These are phyloP conservation scores for Eleusine indica DNA, from an alignment of 176 grass and related monocot genomes.

Conservation along the genomic window DNA sequence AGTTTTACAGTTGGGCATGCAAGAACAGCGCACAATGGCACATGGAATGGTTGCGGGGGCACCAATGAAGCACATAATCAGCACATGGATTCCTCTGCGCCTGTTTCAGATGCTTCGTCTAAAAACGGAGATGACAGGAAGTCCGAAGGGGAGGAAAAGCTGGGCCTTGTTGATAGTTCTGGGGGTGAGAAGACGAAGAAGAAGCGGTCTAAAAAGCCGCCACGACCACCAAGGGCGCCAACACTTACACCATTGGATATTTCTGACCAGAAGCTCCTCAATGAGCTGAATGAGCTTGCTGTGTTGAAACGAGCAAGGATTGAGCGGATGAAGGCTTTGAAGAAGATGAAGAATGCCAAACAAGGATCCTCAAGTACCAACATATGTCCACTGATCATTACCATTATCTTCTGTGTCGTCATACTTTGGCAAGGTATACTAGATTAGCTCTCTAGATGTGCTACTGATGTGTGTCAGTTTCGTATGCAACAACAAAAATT, in stretches of 20 bases:
- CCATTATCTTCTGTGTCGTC: constrained; percentile 87
- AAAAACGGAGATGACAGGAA: constrained; percentile 49
- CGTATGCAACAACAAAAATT: neutral
- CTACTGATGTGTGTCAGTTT: neutral
- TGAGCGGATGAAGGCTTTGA: constrained; percentile 93
- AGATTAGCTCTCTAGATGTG: constrained; percentile 22
- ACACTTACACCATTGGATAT: constrained; percentile 59
- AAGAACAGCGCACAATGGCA: constrained; percentile 32
- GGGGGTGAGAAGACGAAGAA: constrained; percentile 70
- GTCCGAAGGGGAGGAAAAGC: constrained; percentile 56
- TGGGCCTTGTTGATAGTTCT: constrained; percentile 49
- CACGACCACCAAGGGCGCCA: constrained; percentile 71
- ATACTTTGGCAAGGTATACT: constrained; percentile 97
- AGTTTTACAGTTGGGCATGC: constrained; percentile 32
- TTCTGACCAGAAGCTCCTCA: constrained; percentile 81
- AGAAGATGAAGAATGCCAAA: constrained; percentile 85
- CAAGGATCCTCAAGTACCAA: constrained; percentile 55
- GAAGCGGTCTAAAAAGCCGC: constrained; percentile 75
- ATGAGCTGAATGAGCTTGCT: constrained; percentile 80
- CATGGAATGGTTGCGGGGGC: constrained; percentile 23
- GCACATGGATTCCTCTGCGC: constrained; percentile 25
- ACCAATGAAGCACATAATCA: constrained; percentile 39
- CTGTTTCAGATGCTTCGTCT: constrained; percentile 27
- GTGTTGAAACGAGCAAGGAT: constrained; percentile 82
- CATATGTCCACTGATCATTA: constrained; percentile 73